Evolutionary conservation across 2,329 filamentous ascomycete genomes (phyloP), one percentile per base, ranked within the genome.

Genomic region (Pseudogymnoascus sp.): DNA sequence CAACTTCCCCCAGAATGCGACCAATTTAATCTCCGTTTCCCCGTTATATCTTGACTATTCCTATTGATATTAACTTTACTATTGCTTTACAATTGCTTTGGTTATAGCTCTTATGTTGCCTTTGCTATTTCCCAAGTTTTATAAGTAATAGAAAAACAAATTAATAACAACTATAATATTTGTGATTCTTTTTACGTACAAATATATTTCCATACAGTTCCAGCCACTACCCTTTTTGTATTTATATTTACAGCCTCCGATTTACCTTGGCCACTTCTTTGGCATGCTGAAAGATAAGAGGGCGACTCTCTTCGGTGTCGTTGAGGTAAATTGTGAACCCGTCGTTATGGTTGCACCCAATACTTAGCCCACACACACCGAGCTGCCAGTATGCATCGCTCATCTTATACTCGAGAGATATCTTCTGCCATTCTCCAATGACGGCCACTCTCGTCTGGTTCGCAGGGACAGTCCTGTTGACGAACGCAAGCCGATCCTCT

Each of bases 301-400:
- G 65, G 67, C 76, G 68, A 0, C 78, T 79, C 69, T 83, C 75
- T 2, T 75, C 73, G 11, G 49, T 55, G n/a, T 80, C 77, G 26
- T 83, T 81, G 31, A 83, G 66, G 66, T 76, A 84, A 59, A 84
- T 82, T 1, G 81, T 83, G 68, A 83, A 83, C 0, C 81, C 81
- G 61, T 83, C 81, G 45, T 84, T 73, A 60, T 83, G 73, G 68
- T 84, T 84, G 43, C 76, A 74, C 0, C 81, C 81, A 39, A 81
- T 82, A 3, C 80, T 82, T 66, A 77, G 83, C 0, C 73, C 74
- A 4, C 74, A 76, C 65, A 73, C 83, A 0, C 81, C 81, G 65
- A 75, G 83, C 65, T 84, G 82, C 81, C 81, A 84, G 71, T 78
- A 84, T 76, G 83, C 74, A 64, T 83, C 80, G 2, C 78, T 72